These are phyloP conservation scores for Metschnikowia aberdeeniae DNA, from an alignment of 805 yeast species.

Conservation along the genomic window DNA sequence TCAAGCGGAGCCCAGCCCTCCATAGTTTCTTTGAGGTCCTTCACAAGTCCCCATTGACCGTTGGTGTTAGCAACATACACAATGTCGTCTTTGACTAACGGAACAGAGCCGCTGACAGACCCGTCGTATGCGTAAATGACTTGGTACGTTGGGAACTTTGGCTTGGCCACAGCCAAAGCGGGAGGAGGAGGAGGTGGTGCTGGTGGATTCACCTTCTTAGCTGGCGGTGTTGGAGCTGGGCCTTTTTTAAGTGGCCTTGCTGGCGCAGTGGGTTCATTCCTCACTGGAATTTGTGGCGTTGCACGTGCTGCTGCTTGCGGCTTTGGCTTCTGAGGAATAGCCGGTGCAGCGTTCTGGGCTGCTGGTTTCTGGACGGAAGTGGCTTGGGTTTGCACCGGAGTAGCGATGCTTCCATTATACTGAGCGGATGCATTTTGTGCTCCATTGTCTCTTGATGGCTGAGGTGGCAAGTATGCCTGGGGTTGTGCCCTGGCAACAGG, in stretches of 20 bases:
- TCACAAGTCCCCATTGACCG: slow-evolving; percentile 94
- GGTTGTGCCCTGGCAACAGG: slow-evolving; percentile 15
- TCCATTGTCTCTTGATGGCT: slow-evolving; percentile 2
- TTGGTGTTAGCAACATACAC: slow-evolving; percentile 69
- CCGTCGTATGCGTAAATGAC: slow-evolving; percentile 91
- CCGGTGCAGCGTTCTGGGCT: slow-evolving; percentile 3
- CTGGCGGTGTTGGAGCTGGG: slow-evolving; percentile 63
- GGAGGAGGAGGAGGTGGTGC: slow-evolving; percentile 62
- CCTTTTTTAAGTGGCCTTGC: slow-evolving; percentile 28
- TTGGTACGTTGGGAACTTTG: slow-evolving; percentile 71
- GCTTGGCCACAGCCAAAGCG: slow-evolving; percentile 49
- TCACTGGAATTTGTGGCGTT: slow-evolving; percentile 11
- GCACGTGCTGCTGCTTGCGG: slow-evolving; percentile 2
- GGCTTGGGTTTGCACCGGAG: slow-evolving; percentile 8
- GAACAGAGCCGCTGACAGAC: slow-evolving; percentile 74
- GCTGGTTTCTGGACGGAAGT: not conserved
- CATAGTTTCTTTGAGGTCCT: slow-evolving; percentile 62
- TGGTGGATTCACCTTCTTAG: slow-evolving; percentile 32
- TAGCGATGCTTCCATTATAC: slow-evolving; percentile 5
- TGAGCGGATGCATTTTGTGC: slow-evolving; percentile 22
- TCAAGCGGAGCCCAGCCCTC: slow-evolving; percentile 99
- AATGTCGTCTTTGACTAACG: slow-evolving; percentile 71
- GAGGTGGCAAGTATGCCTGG: slow-evolving; percentile 14
- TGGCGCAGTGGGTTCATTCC: slow-evolving; percentile 21
- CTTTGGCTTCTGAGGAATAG: slow-evolving; percentile 13